phyloP scores from a whole-genome alignment of 176 grass and related monocot genomes.

The Thinopyrum elongatum region DNA sequence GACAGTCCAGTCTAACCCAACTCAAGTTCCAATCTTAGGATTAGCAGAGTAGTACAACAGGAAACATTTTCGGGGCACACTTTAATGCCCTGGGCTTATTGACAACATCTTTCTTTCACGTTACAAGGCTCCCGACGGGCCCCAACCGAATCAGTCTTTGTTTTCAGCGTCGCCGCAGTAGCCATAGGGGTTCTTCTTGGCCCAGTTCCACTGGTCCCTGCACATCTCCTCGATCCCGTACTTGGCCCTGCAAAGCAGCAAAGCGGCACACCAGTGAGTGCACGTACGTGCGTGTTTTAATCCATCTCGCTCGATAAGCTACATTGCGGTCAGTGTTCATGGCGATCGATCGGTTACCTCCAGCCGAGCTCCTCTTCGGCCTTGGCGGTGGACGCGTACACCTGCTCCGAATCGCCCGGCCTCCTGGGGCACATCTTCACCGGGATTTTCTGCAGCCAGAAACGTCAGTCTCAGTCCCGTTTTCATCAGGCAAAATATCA shows the following conservation, averaged over 20 bases:
- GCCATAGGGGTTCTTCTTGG: conserved; percentile 78
- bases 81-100: conserved; percentile 21
- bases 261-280: background rate
- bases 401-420: conserved; percentile 71
- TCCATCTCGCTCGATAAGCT: background rate
- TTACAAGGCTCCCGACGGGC: background rate
- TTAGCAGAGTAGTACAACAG: background rate
- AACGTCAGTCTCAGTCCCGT: conserved; percentile 23
- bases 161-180: conserved; percentile 36
- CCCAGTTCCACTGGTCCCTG: conserved; percentile 96
- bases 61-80: background rate
- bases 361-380: conserved; percentile 71
- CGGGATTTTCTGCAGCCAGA: conserved; percentile 67
- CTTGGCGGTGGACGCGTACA: conserved; percentile 81
- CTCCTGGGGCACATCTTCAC: conserved; percentile 76
- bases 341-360: conserved; percentile 42
- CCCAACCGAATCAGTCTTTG: background rate
- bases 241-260: conserved; percentile 48
- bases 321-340: too few relatives aligned
- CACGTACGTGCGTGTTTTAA: background rate
- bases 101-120: background rate
- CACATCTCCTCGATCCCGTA: conserved; percentile 88
- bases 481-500: background rate
- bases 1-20: background rate
- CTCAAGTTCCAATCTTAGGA: background rate